Base-by-base conservation (phyloP, 805 yeast species). In the Ogataea parapolymorpha region DNA sequence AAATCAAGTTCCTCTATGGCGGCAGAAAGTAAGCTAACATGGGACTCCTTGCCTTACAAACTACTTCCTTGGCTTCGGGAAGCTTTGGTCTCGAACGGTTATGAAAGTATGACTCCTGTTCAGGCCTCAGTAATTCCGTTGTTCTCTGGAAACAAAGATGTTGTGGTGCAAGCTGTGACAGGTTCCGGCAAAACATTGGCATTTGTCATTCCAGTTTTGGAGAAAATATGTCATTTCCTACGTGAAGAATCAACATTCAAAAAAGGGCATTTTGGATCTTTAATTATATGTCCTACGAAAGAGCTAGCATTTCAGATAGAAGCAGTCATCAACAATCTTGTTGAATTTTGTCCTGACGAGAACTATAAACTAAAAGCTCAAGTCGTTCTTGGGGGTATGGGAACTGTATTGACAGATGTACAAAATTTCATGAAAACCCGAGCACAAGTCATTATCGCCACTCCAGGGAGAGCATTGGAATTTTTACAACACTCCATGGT, bases 181-280 rank as follows among this genome's bases (percentile, higher is more conserved):
- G 99, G 99, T 0, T 89, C 97, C 0, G 99, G 99, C n/a, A 93
- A 93, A 60, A 93, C 99, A 0, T 62, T 90, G n/a, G 84, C 97
- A 3, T 93, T 85, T 66, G 78, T 81, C 4, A 72, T 93, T 2
- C 99, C 99, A 0, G 74, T 85, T 1, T 55, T 89, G 4, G 91
- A 89, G 53, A 82, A 80, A 50, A 62, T 89, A 6, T 51, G 58
- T n/a, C 62, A 49, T 24, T 50, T 53, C 26, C 5, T 54, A 6
- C 25, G 40, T 20, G 45, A 49, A 25, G 64, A 63, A 16, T 26
- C 45, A 14, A 66, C 65, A 3, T 54, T 74, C 15, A 73, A 69
- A 43, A 74, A 71, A 46, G 95, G 93, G 9, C 82, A 81, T 46
- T 76, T 87, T 58, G 75, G 80, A 44, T 85, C 85, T 0, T 62